Evolutionary conservation across 2,329 filamentous ascomycete species (phyloP), one percentile per base, ranked within the genome.

Genomic region (Aspergillus sp.): DNA sequence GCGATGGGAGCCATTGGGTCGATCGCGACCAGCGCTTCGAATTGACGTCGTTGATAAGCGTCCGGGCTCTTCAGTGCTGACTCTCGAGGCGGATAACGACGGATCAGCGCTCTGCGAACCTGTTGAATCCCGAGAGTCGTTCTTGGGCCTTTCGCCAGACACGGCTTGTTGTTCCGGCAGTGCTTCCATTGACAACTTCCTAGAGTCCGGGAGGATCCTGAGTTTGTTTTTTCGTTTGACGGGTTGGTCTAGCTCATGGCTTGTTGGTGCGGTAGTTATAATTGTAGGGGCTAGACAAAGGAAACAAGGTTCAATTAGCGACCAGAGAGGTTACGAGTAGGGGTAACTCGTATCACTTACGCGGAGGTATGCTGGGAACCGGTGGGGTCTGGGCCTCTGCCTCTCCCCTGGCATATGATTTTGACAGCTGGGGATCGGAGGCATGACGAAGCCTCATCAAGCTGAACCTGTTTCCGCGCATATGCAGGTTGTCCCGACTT

Each of bases 221-320:
- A 79, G 72, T 55, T 75, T 78, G 48, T 68, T 72, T 59, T 76
- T 77, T 52, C 76, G 70, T 64, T 74, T 79, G 5, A 63, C 82
- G 74, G 54, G 74, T 68, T 75, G 76, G 41, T 82, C 81, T 22
- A 87, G 73, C 55, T 90, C 85, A 67, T 80, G 78, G 54, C 88
- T 85, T 8, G 93, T 95, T 9, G 95, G 93, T 17, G 93, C 91
- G 11, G 94, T 98, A 54, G 91, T 97, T 76, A 98, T 95, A 74
- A 98, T 98, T 22, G 83, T 83, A 17, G 87, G 87, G 45, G 85
- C 78, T 80, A 58, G 57, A 25, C 45, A 45, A 22, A 58, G 25
- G 54, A 51, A 58, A 54, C 34, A 41, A 59, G 34, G 34, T 15
- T 41, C 17, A 17, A 53, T 61, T 23, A 61, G 50, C 34, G 23